Percentiles rank a stretch among this genome's conserved stretches.
These are phyloP conservation scores for Dentipellis sp. DNA, from an alignment of 768 basidiomycete species.

Conservation along the genomic window DNA sequence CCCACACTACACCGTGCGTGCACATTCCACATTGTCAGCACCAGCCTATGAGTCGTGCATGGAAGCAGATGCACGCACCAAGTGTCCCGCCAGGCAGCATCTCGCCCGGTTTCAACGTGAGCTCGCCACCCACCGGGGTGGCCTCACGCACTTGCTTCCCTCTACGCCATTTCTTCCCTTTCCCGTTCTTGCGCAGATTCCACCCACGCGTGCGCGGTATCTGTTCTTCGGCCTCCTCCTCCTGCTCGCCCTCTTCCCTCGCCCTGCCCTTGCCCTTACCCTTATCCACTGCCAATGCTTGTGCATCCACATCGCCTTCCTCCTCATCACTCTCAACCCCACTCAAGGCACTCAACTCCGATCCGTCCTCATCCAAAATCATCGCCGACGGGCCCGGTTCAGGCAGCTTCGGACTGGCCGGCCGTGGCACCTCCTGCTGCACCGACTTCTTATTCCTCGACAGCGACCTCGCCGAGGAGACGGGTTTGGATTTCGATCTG, in stretches of 20 bases:
- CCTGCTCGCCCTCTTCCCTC: neutral
- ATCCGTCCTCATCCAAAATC: neutral
- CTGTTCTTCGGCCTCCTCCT: slow-evolving; percentile 3
- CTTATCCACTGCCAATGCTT: neutral
- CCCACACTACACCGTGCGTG: slow-evolving; percentile 55
- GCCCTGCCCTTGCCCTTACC: slow-evolving; percentile 2
- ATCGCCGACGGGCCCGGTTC: neutral
- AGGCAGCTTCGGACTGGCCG: neutral
- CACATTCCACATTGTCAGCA: neutral
- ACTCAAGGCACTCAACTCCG: slow-evolving; percentile 14
- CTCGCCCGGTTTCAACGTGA: slow-evolving; percentile 27
- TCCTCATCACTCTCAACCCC: slow-evolving; percentile 6
- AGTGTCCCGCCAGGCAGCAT: slow-evolving; percentile 49
- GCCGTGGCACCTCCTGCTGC: neutral
- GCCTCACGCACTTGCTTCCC: neutral
- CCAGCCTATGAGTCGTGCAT: neutral
- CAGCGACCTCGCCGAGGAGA: too few relatives aligned
- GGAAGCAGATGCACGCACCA: slow-evolving; percentile 32
- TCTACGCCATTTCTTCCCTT: too few relatives aligned
- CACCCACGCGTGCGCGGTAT: too few relatives aligned
- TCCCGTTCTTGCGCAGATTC: too few relatives aligned
- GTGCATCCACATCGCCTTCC: neutral
- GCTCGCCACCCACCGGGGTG: slow-evolving; percentile 20
- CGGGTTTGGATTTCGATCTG: too few relatives aligned
- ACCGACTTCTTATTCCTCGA: neutral